Conservation (phyloP, 177 flowering plant genomes). For the Vitis hybrid region DNA sequence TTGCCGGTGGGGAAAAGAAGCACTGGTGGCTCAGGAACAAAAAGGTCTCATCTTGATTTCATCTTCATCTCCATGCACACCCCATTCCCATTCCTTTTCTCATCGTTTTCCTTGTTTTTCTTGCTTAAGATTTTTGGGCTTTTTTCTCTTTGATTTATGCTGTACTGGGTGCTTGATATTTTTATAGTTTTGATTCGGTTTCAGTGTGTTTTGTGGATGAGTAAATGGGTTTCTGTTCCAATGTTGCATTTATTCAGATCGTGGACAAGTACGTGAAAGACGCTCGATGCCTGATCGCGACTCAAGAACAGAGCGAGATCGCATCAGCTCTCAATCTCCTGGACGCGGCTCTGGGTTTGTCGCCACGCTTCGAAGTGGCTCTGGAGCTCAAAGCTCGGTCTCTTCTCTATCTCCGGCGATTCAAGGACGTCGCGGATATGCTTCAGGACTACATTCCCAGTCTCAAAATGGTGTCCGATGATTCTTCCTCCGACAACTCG, state of each 20-base stretch:
- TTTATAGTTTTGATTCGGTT: not conserved
- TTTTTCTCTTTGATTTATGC: not conserved
- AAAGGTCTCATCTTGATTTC: constrained; percentile 43
- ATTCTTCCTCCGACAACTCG: constrained; percentile 44
- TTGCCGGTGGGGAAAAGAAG: constrained; percentile 52
- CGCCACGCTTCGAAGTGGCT: constrained; percentile 71
- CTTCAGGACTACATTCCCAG: constrained; percentile 94
- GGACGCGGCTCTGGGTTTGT: constrained; percentile 71
- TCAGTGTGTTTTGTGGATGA: too few species aligned
- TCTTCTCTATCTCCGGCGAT: constrained; percentile 72
- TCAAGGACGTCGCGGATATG: constrained; percentile 90
- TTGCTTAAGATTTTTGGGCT: not conserved
- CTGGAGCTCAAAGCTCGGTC: constrained; percentile 88
- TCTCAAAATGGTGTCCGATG: constrained; percentile 51
- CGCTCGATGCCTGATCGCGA: constrained; percentile 61
- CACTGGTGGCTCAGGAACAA: constrained; percentile 90
- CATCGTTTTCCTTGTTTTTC: not conserved
- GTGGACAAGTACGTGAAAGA: constrained; percentile 78
- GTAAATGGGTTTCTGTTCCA: constrained; percentile 1
- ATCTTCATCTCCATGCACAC: not conserved
- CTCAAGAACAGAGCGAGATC: constrained; percentile 62
- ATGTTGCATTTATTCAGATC: constrained; percentile 42
- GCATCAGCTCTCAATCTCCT: constrained; percentile 67
- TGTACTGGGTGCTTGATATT: not conserved
- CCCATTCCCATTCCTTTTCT: too few species aligned